Percentiles rank a stretch among this genome's conserved stretches.
These are phyloP conservation scores for Lactarius psammicola DNA, from an alignment of 768 basidiomycete species.

Conservation along the genomic window DNA sequence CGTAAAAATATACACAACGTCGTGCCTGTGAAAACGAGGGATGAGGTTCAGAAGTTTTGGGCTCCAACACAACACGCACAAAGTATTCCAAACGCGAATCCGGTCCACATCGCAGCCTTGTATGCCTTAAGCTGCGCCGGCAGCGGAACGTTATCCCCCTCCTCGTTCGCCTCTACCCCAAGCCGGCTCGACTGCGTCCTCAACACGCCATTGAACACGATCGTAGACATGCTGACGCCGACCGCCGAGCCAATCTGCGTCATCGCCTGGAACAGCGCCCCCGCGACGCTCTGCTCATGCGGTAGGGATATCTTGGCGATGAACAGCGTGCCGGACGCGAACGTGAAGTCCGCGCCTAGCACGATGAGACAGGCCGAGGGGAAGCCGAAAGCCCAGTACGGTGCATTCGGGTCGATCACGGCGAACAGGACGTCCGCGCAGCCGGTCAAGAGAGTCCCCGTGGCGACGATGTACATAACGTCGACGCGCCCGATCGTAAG, in stretches of 20 bases:
- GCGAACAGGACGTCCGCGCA: slow-evolving; percentile 65
- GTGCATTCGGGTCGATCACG: slow-evolving; percentile 50
- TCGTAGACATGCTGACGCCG: slow-evolving; percentile 69
- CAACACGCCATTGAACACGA: slow-evolving; percentile 62
- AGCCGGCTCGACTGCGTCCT: slow-evolving; percentile 34
- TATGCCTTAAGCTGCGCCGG: slow-evolving; percentile 52
- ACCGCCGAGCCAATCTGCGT: slow-evolving; percentile 72
- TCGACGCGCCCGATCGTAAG: slow-evolving; percentile 55
- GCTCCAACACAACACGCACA: slow-evolving; percentile 41
- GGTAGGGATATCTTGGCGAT: slow-evolving; percentile 64
- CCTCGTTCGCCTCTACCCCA: slow-evolving; percentile 36
- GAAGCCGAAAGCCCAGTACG: slow-evolving; percentile 79
- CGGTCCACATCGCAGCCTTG: slow-evolving; percentile 62
- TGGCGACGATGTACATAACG: slow-evolving; percentile 53
- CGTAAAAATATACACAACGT: slow-evolving; percentile 32
- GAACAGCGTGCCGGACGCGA: slow-evolving; percentile 69
- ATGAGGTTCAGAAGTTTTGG: background rate
- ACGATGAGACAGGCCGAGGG: slow-evolving; percentile 64
- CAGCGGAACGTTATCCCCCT: slow-evolving; percentile 35
- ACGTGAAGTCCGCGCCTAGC: slow-evolving; percentile 78
- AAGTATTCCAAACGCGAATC: slow-evolving; percentile 58
- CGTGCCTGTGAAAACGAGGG: slow-evolving; percentile 8
- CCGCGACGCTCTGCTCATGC: slow-evolving; percentile 73
- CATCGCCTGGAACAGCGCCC: slow-evolving; percentile 80
- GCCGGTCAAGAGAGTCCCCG: slow-evolving; percentile 59